Evolutionary conservation across 352 stramenopile species (phyloP), one percentile per base, ranked within the genome.

Genomic region (Pythium apleroticum): DNA sequence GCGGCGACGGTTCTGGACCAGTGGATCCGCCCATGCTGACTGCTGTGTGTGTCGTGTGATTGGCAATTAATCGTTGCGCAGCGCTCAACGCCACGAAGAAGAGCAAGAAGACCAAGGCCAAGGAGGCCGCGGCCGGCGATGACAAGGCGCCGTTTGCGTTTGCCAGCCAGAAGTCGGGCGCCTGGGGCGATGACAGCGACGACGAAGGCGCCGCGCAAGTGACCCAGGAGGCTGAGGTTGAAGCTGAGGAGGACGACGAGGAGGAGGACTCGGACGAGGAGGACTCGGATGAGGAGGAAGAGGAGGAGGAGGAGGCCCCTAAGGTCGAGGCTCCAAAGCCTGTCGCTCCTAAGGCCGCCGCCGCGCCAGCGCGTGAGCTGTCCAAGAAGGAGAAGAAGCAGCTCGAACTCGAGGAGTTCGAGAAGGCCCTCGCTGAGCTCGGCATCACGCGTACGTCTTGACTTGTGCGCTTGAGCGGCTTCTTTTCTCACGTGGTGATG

Each of bases 351-450:
- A 81, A 81, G 71, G 76, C 67, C 12, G 60, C 70, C 10, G 59
- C 53, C 22, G 35, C 54, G 1, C 73, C 80, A 5, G 62, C 71
- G 7, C 74, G 75, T 25, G 85, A 73, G 24, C 64, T 92, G 19
- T 89, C 78, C 33, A 92, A 93, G 68, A 90, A 90, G 77, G 84
- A 93, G 66, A 84, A 93, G 69, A 91, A 91, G 74, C 69, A 87
- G 68, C 70, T 78, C 58, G 80, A 91, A 71, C 82, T 87, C 37
- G 84, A 96, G 46, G 84, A 91, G 27, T 82, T 90, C 25, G 80
- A 92, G 56, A 74, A 74, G 7, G 84, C 81, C 19, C 62, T 92
- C 24, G 81, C 78, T 2, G 84, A 84, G 37, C 76, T 92, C 24
- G 84, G 84, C 66, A 84, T 92, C 58, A 67, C 72, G n/a, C 60